Conservation (phyloP, 441 rosid genomes). For the Lepidium campestre region DNA sequence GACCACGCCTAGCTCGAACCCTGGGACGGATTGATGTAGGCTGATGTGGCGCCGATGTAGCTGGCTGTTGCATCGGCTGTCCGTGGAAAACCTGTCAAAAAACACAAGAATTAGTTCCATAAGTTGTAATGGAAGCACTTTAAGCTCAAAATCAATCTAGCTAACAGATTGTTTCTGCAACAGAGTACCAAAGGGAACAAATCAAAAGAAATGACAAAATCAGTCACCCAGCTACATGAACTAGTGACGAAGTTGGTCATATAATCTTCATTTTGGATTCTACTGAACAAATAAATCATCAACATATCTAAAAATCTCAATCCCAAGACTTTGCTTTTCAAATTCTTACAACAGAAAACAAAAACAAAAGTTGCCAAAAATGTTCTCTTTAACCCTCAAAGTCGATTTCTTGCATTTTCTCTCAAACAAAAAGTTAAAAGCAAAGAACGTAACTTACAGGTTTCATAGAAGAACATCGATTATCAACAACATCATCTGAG, state of each 20-base stretch:
- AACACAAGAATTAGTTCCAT: background rate
- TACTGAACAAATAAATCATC: background rate
- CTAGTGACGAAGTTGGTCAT: background rate
- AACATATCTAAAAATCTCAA: background rate
- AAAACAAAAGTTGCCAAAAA: background rate
- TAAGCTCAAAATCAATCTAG: background rate
- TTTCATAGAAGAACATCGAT: constrained; percentile 52
- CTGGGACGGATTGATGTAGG: constrained; percentile 92
- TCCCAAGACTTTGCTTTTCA: background rate
- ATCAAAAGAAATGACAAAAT: background rate
- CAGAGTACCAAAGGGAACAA: background rate
- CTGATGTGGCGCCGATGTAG: constrained; percentile 77
- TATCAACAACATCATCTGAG: constrained; percentile 58
- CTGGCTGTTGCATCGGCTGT: constrained; percentile 68
- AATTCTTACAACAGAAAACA: background rate
- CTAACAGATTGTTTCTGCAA: background rate
- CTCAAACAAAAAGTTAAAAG: background rate
- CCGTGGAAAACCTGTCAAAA: constrained; percentile 75
- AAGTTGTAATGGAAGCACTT: background rate
- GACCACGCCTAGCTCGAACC: constrained; percentile 98
- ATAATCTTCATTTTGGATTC: background rate
- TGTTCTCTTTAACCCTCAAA: background rate
- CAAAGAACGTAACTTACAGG: constrained; percentile 36
- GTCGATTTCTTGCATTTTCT: background rate
- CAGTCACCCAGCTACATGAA: background rate